Evolutionary conservation across 805 yeast species (phyloP).

Genomic region (Metschnikowia corniflorae): DNA sequence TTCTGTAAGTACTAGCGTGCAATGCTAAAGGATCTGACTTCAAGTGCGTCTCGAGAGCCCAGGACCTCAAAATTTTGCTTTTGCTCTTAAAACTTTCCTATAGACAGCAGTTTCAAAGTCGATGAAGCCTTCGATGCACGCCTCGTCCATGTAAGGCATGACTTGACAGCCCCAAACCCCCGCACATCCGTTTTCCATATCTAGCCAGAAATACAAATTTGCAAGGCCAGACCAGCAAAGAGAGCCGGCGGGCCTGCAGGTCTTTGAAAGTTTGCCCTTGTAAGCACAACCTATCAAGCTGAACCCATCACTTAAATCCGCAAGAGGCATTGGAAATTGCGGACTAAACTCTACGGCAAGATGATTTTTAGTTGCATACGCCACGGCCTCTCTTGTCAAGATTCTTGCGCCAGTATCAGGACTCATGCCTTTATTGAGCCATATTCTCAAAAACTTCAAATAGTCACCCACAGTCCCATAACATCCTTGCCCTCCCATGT

Average conservation of each 20-base stretch:
- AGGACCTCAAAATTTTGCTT: neutral
- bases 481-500: conserved; percentile 44
- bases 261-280: conserved; percentile 21
- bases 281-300: conserved; percentile 33
- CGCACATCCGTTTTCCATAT: conserved; percentile 32
- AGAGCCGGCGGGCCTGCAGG: conserved; percentile 35
- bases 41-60: too few species aligned
- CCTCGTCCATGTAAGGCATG: conserved; percentile 30
- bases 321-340: conserved; percentile 20
- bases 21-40: too few species aligned
- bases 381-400: conserved; percentile 26
- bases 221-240: conserved; percentile 41
- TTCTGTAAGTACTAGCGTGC: too few species aligned
- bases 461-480: conserved; percentile 37
- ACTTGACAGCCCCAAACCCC: conserved; percentile 41
- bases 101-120: conserved; percentile 17
- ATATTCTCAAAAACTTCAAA: conserved; percentile 34
- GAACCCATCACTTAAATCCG: conserved; percentile 25
- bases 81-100: neutral
- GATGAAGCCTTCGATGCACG: conserved; percentile 12
- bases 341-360: conserved; percentile 24
- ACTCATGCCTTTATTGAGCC: conserved; percentile 40
- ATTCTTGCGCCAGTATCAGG: conserved; percentile 34
- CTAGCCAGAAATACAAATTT: conserved; percentile 40
- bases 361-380: conserved; percentile 31